Evolutionary conservation across 768 basidiomycete species (phyloP).

Genomic region (Chalciporus piperatus): DNA sequence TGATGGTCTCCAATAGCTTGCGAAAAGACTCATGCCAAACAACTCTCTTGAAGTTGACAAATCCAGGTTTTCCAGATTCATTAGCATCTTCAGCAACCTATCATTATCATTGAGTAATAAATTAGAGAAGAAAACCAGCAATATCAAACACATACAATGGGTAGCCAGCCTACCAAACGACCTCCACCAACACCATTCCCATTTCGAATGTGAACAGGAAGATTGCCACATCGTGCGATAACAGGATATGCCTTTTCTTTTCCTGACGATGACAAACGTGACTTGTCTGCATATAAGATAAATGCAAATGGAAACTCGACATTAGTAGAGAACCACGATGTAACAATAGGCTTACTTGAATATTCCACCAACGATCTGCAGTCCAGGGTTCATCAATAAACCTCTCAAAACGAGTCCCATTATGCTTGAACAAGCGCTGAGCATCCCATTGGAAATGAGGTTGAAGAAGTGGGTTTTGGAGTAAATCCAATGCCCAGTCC

Average conservation of each 20-base stretch:
- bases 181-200: neutral
- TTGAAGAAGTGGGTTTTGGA: too few relatives aligned
- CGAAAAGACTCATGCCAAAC: conserved; percentile 37
- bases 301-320: too few relatives aligned
- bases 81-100: conserved; percentile 32
- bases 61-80: conserved; percentile 27
- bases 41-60: conserved; percentile 30
- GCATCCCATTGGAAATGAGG: too few relatives aligned
- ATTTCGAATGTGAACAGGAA: neutral
- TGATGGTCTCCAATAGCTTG: too few relatives aligned
- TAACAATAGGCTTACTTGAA: too few relatives aligned
- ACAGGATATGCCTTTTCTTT: neutral
- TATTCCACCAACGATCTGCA: too few relatives aligned
- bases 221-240: neutral
- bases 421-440: too few relatives aligned
- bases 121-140: neutral
- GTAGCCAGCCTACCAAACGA: conserved; percentile 7
- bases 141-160: conserved; percentile 15
- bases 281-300: neutral
- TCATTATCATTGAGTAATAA: neutral
- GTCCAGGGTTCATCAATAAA: too few relatives aligned
- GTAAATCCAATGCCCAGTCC: too few relatives aligned
- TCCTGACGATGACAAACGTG: neutral
- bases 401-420: too few relatives aligned
- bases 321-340: too few relatives aligned